Conservation (phyloP, 305 asterid genomes). For the Fraxinus paxiana region DNA sequence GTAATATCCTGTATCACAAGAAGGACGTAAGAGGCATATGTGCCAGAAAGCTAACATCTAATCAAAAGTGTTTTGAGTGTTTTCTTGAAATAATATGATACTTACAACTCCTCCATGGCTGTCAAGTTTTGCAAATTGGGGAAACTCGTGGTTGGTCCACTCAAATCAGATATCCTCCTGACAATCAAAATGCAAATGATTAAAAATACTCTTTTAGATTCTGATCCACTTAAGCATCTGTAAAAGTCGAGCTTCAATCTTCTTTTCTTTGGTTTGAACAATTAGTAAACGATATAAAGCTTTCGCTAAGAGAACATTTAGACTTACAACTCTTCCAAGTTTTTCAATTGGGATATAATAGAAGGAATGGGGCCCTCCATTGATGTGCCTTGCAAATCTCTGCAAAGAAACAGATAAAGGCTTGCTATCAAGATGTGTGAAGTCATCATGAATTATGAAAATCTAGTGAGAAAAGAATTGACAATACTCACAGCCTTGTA, state of each 20-base stretch:
- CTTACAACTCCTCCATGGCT: slow-evolving; percentile 46
- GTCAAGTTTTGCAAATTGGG: slow-evolving; percentile 45
- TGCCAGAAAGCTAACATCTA: background rate
- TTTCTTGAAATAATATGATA: slow-evolving; percentile 15
- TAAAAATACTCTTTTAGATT: background rate
- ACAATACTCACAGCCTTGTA: slow-evolving; percentile 48
- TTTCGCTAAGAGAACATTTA: background rate
- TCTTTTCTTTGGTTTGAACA: background rate
- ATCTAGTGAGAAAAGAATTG: slow-evolving; percentile 16
- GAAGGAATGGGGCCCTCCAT: slow-evolving; percentile 82
- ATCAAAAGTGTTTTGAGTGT: background rate
- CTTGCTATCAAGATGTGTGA: background rate
- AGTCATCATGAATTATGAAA: background rate
- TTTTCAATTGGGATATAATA: slow-evolving; percentile 45
- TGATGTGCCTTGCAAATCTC: slow-evolving; percentile 80
- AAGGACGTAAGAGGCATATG: slow-evolving; percentile 12
- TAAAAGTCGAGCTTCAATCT: background rate
- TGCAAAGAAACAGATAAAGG: slow-evolving; percentile 31
- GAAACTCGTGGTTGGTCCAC: slow-evolving; percentile 43
- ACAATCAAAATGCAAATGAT: slow-evolving; percentile 8
- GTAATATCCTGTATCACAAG: slow-evolving; percentile 52
- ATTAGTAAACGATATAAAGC: background rate
- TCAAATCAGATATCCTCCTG: slow-evolving; percentile 74
- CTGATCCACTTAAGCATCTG: background rate
- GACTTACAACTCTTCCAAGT: slow-evolving; percentile 21